These are phyloP conservation scores for Gracilaria caudata DNA, from an alignment of 23 red algal species.

Conservation along the genomic window DNA sequence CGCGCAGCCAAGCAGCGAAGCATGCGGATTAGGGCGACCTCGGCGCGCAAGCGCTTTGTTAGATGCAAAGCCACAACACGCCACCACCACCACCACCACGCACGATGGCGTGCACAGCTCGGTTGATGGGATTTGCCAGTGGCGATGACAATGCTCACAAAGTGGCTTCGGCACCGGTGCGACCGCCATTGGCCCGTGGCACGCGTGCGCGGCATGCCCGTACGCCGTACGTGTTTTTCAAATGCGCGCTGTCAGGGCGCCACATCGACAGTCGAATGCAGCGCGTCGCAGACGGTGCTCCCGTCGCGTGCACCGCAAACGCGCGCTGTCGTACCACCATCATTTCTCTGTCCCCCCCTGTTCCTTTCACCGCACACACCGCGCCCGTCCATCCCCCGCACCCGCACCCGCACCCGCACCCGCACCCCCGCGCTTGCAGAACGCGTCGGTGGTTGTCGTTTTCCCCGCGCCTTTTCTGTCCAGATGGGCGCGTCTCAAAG, in stretches of 20 bases:
- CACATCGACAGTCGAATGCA: conserved; percentile 1
- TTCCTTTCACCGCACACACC: neutral
- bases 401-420: neutral
- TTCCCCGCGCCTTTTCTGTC: neutral
- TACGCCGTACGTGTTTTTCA: too few species aligned
- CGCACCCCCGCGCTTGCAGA: neutral
- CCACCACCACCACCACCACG: too few species aligned
- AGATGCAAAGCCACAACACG: too few species aligned
- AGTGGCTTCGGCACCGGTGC: neutral
- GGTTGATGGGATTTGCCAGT: too few species aligned
- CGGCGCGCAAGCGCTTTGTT: too few species aligned
- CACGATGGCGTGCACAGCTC: too few species aligned
- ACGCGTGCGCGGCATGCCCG: neutral
- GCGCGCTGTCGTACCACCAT: neutral
- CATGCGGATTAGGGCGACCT: neutral
- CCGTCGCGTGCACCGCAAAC: neutral
- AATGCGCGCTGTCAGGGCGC: neutral
- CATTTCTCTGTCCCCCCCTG: neutral
- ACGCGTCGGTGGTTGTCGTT: too few species aligned
- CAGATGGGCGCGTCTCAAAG: conserved; percentile 24
- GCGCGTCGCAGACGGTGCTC: neutral
- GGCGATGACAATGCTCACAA: neutral
- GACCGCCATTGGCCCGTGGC: neutral
- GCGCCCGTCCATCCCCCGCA: neutral
- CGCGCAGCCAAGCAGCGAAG: neutral